phyloP scores from a whole-genome alignment of 1,284 basidiomycete species.

The Ceratobasidium sp. region DNA sequence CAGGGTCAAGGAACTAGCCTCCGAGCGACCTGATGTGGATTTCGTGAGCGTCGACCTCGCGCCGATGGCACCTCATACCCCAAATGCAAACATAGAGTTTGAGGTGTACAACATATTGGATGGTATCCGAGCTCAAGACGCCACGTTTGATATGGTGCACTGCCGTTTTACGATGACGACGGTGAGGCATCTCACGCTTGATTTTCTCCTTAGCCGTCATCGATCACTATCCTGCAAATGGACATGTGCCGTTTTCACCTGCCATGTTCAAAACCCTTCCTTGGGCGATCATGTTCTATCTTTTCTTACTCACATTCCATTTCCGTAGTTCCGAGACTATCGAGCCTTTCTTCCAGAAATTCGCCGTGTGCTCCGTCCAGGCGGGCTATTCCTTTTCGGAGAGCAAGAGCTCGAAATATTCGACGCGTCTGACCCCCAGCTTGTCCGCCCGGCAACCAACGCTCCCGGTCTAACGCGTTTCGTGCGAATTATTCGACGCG shows the following conservation, averaged over 20 bases:
- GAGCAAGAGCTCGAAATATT: conserved; percentile 47
- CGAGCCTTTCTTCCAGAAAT: conserved; percentile 48
- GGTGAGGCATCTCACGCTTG: conserved; percentile 44
- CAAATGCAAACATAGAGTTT: conserved; percentile 47
- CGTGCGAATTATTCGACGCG: conserved; percentile 38
- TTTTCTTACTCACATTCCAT: conserved; percentile 44
- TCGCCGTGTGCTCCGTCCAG: conserved; percentile 46
- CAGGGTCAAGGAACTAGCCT: conserved; percentile 48
- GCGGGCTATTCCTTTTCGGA: conserved; percentile 49
- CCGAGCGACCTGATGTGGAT: conserved; percentile 48
- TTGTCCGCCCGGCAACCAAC: conserved; percentile 44
- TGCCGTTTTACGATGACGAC: conserved; percentile 44
- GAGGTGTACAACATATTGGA: conserved; percentile 49
- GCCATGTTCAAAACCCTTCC: conserved; percentile 34
- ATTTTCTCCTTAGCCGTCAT: conserved; percentile 23
- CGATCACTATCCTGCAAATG: conserved; percentile 41
- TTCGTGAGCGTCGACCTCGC: conserved; percentile 50
- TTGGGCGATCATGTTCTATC: conserved; percentile 27
- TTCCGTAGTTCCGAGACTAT: conserved; percentile 48
- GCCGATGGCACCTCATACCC: conserved; percentile 45
- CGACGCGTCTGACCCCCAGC: conserved; percentile 46
- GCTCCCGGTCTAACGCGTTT: conserved; percentile 46
- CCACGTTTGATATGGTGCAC: conserved; percentile 47
- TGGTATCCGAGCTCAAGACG: conserved; percentile 46
- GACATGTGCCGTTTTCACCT: conserved; percentile 45